A percentile compares a stretch with the other conserved stretches of the same genome.
phyloP scores from a whole-genome alignment of 1,139 yeast genomes.

The Candida gigantensis region DNA sequence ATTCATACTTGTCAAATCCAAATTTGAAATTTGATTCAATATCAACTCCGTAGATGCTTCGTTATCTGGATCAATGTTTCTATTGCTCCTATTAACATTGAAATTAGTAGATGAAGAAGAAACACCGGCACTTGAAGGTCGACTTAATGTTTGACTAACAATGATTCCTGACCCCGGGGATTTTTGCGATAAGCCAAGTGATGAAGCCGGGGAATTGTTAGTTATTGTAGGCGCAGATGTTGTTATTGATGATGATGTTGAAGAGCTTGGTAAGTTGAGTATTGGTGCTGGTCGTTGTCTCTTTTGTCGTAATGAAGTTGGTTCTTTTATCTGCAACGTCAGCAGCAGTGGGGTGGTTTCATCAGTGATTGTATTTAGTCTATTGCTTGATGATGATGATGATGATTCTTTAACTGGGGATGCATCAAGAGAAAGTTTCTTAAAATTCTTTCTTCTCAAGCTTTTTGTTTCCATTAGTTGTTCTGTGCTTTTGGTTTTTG shows the following conservation, averaged over 20 bases:
- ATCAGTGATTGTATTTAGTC: neutral
- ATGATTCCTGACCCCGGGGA: slow-evolving; percentile 11
- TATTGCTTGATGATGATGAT: neutral
- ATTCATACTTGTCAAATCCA: slow-evolving; percentile 22
- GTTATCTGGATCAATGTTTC: slow-evolving; percentile 33
- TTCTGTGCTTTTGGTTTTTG: slow-evolving; percentile 21
- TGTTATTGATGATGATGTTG: slow-evolving; percentile 7
- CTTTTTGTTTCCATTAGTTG: slow-evolving; percentile 53
- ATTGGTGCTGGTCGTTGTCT: slow-evolving; percentile 28
- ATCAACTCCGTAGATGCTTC: slow-evolving; percentile 25
- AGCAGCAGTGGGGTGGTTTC: too few species aligned
- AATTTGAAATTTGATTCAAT: slow-evolving; percentile 32
- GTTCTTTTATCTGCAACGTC: slow-evolving; percentile 14
- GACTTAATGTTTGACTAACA: slow-evolving; percentile 13
- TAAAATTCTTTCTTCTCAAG: slow-evolving; percentile 70
- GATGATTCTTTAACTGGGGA: slow-evolving; percentile 16
- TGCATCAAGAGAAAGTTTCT: slow-evolving; percentile 59
- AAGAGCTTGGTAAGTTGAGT: slow-evolving; percentile 17
- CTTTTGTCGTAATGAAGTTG: slow-evolving; percentile 18
- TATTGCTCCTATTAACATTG: slow-evolving; percentile 23
- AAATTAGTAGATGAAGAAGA: slow-evolving; percentile 5
- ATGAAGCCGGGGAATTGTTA: slow-evolving; percentile 1
- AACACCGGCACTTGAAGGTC: slow-evolving; percentile 11
- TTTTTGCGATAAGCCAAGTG: slow-evolving; percentile 6
- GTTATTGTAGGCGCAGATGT: slow-evolving; percentile 8